Conservation (phyloP, 2,329 filamentous ascomycete genomes). For the Xylariaceae sp. region DNA sequence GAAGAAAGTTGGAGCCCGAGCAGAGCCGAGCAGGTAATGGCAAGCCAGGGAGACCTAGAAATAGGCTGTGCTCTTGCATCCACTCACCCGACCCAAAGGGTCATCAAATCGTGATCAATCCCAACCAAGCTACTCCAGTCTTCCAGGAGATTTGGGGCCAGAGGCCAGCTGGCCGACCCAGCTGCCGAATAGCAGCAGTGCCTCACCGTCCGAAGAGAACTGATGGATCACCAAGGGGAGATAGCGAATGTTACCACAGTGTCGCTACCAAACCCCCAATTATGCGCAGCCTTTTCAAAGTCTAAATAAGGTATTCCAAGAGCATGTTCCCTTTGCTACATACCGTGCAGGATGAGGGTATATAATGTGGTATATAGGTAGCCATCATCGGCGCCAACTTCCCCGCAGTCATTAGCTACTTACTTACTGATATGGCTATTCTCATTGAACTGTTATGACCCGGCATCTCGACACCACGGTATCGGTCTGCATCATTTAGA, state of each 20-base stretch:
- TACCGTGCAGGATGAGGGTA: background rate
- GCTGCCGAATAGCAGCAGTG: constrained; percentile 1
- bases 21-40: too few species aligned
- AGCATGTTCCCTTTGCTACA: constrained; percentile 4
- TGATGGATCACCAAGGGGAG: background rate
- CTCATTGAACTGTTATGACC: too few species aligned
- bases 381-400: constrained; percentile 1
- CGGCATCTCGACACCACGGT: too few species aligned
- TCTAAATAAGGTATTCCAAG: constrained; percentile 8
- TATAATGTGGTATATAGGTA: constrained; percentile 5
- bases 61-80: too few species aligned
- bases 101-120: too few species aligned
- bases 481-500: too few species aligned
- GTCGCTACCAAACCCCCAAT: background rate
- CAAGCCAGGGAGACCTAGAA: too few species aligned
- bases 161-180: constrained; percentile 7
- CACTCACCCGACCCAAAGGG: too few species aligned
- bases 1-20: too few species aligned
- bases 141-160: background rate
- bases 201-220: background rate
- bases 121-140: constrained; percentile 7
- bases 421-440: too few species aligned
- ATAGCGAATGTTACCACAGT: constrained; percentile 7
- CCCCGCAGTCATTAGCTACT: too few species aligned
- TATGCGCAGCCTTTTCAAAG: too few species aligned